These are phyloP conservation scores for Calendula officinalis DNA, from an alignment of 129 eudicot species.

Conservation along the genomic window DNA sequence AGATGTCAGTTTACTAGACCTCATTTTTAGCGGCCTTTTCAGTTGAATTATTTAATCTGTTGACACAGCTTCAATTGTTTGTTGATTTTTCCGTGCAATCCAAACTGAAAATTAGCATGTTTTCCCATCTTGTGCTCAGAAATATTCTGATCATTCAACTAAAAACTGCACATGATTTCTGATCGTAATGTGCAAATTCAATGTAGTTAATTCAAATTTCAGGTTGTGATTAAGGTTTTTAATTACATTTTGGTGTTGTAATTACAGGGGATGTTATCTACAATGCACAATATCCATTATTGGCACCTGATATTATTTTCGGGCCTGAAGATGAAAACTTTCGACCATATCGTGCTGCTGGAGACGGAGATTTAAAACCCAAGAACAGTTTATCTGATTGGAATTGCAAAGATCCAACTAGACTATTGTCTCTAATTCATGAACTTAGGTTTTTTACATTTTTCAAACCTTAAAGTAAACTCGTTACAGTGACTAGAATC, in stretches of 20 bases:
- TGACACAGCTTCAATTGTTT: neutral
- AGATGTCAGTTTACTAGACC: neutral
- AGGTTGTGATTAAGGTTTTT: neutral
- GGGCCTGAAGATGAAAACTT: conserved; percentile 85
- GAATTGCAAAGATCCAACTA: conserved; percentile 76
- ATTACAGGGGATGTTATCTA: conserved; percentile 85
- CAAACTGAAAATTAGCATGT: neutral
- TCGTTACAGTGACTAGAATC: neutral
- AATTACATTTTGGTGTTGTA: neutral
- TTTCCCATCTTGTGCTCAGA: neutral
- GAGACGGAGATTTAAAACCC: conserved; percentile 33
- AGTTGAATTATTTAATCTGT: neutral
- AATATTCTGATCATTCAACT: neutral
- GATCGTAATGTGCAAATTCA: too few species aligned
- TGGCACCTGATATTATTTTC: conserved; percentile 77
- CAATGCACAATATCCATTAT: conserved; percentile 74
- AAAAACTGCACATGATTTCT: too few species aligned
- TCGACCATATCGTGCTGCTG: conserved; percentile 40
- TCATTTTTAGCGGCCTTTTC: neutral
- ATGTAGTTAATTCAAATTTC: too few species aligned
- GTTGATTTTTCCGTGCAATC: neutral
- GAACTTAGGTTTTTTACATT: conserved; percentile 59
- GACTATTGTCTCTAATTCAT: conserved; percentile 60
- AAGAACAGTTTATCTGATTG: conserved; percentile 61
- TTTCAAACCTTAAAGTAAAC: neutral